These are phyloP conservation scores for carrot (Daucus carota) DNA, from an alignment of 129 eudicot genomes.

Conservation along the genomic window DH1_v3.0 NC_030386.2:28016501-28017000, in stretches of 20 bases:
- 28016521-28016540: not conserved
- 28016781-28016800: conserved; percentile 9
- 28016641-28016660: conserved; percentile 89
- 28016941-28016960: not conserved
- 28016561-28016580: not conserved
- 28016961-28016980: conserved; percentile 51
- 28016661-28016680: conserved; percentile 86
- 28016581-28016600: not conserved
- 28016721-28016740: conserved; percentile 44
- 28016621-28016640: conserved; percentile 90
- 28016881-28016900: not conserved
- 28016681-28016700: conserved; percentile 70
- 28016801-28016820: conserved; percentile 67
- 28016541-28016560: not conserved
- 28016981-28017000: conserved; percentile 92
- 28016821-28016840: conserved; percentile 62
- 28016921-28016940: not conserved
- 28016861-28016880: conserved; percentile 47
- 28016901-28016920: not conserved
- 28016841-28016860: conserved; percentile 78
- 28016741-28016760: not conserved
- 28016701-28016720: conserved; percentile 57
- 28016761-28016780: not conserved
- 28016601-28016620: conserved; percentile 8
- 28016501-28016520: not conserved